Percentiles rank a stretch among this genome's conserved stretches.
These are phyloP conservation scores for Puccinia polysora DNA, from an alignment of 1,284 basidiomycete genomes.

Conservation along the genomic window DNA sequence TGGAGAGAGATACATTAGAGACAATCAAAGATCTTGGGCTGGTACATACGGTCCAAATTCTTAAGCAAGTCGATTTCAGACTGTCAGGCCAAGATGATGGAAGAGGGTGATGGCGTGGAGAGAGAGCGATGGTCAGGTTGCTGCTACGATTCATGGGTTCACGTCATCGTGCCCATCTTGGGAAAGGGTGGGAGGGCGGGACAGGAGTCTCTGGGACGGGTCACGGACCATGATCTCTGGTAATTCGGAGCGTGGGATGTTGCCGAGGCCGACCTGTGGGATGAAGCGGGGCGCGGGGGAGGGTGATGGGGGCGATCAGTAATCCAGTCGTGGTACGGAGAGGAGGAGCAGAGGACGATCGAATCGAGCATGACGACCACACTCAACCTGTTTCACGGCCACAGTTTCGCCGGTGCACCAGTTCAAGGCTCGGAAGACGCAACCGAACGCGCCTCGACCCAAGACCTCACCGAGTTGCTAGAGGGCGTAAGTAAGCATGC, in stretches of 20 bases:
- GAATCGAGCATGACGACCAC: slow-evolving; percentile 10
- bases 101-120: not conserved
- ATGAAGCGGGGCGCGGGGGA: not conserved
- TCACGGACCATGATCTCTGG: slow-evolving; percentile 87
- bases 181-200: too few relatives aligned
- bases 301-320: slow-evolving; percentile 50
- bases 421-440: slow-evolving; percentile 67
- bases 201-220: not conserved
- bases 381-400: slow-evolving; percentile 82
- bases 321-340: slow-evolving; percentile 49
- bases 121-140: too few relatives aligned
- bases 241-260: slow-evolving; percentile 85
- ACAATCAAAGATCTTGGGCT: not conserved
- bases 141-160: too few relatives aligned
- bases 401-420: slow-evolving; percentile 95
- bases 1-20: too few relatives aligned
- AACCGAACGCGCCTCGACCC: slow-evolving; percentile 52
- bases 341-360: not conserved
- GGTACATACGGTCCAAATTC: slow-evolving; percentile 72
- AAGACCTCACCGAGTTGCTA: slow-evolving; percentile 51
- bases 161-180: too few relatives aligned
- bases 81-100: slow-evolving; percentile 55
- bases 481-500: not conserved
- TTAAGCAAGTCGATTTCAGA: slow-evolving; percentile 96
- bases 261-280: slow-evolving; percentile 63